Evolutionary conservation across 2,329 filamentous ascomycete species (phyloP), one percentile per base, ranked within the genome.

Genomic region (Pleurostoma richardsiae): DNA sequence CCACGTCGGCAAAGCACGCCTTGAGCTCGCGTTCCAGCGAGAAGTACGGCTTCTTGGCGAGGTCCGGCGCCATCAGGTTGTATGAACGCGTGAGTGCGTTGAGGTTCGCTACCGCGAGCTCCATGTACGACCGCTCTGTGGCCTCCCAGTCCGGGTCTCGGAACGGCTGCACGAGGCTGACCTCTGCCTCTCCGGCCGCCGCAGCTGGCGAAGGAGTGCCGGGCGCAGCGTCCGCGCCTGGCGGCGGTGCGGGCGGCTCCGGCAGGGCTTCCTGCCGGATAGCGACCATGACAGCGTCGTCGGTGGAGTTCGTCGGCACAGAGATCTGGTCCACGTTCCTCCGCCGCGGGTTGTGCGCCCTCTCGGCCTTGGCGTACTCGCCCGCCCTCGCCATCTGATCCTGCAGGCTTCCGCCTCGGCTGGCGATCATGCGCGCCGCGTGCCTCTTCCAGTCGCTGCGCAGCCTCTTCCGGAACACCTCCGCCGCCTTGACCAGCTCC

Each of bases 1-100:
- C 92, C 2, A 95, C 85, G 50, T 96, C 91, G 1, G 90, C 86
- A 60, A 84, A 97, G 62, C 91, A 96, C 3, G 80, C 74, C 30
- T 76, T 77, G 11, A 97, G 74, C 67, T 99, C 94, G 42, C 92
- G 82, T 40, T 90, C 81, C 6, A 97, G 79, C 3, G 77, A 84
- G 60, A 90, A 90, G 65, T 97, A 97, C 0, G 92, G 89, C 65
- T 96, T 96, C 68, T 94, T 95, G 3, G 92, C 91, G 2, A 96
- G 76, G 46, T 90, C 85, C 0, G 94, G 94, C 0, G 94, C 92
- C 83, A 95, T 92, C 3, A 97, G 79, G 58, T 97, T 97, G 72
- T 99, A 99, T 10, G 88, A 88, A 29, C 94, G 81, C 6, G 90
- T 86, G 42, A 95, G 74, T 30, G 70, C 66, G 66, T 97, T 97